phyloP scores from a whole-genome alignment of 805 yeast species.

The Komagataella populi region DNA sequence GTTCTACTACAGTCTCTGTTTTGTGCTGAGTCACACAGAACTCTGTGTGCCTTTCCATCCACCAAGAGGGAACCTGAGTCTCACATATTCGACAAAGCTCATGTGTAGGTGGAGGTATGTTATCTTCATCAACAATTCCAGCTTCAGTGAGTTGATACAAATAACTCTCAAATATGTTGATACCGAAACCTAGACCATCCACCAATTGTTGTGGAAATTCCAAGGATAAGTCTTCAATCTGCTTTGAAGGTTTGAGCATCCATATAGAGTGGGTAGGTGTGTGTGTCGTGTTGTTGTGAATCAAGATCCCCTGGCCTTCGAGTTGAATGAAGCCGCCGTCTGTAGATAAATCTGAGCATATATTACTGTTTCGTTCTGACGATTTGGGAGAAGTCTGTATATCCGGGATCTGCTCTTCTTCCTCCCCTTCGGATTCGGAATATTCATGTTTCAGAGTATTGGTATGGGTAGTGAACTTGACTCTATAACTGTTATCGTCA shows the following conservation, averaged over 20 bases:
- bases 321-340: slow-evolving; percentile 56
- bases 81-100: slow-evolving; percentile 91
- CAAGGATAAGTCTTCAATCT: slow-evolving; percentile 44
- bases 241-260: slow-evolving; percentile 71
- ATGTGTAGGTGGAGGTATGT: slow-evolving; percentile 67
- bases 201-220: slow-evolving; percentile 59
- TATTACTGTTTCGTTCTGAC: neutral
- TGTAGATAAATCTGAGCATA: slow-evolving; percentile 25
- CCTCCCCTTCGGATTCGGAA: slow-evolving; percentile 6
- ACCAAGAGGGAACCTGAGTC: slow-evolving; percentile 86
- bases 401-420: slow-evolving; percentile 1
- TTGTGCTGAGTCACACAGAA: slow-evolving; percentile 77
- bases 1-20: slow-evolving; percentile 62
- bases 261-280: slow-evolving; percentile 81
- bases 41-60: slow-evolving; percentile 85
- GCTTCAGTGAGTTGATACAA: slow-evolving; percentile 48
- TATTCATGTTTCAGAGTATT: slow-evolving; percentile 9
- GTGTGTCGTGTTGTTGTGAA: slow-evolving; percentile 43
- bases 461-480: slow-evolving; percentile 51
- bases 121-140: slow-evolving; percentile 47
- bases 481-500: slow-evolving; percentile 69
- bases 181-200: slow-evolving; percentile 80
- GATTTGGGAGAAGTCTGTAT: neutral
- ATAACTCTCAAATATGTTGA: slow-evolving; percentile 69
- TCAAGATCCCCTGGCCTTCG: slow-evolving; percentile 89